phyloP scores from a whole-genome alignment of 2,329 filamentous ascomycete genomes.

The Alternaria sp. region DNA sequence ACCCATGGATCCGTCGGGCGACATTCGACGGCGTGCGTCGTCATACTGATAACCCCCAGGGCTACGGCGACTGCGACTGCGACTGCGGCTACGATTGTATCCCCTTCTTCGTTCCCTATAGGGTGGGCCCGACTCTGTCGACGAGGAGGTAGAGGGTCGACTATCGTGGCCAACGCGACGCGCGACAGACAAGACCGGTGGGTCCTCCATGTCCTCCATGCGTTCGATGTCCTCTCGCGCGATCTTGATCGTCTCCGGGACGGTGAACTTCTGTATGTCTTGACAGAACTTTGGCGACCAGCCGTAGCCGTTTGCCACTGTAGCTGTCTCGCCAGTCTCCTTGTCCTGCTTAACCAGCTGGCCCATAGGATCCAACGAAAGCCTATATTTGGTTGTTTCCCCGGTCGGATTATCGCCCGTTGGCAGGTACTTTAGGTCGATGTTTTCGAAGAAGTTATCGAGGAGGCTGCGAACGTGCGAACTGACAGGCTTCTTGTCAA shows the following conservation, averaged over 20 bases:
- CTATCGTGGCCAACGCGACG: conserved; percentile 15
- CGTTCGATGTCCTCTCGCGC: conserved; percentile 26
- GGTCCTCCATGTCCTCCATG: conserved; percentile 18
- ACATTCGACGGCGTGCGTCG: conserved; percentile 19
- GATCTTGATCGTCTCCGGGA: conserved; percentile 31
- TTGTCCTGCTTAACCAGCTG: conserved; percentile 70
- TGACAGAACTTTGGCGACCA: conserved; percentile 84
- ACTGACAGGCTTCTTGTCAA: conserved; percentile 70
- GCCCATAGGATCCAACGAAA: conserved; percentile 71
- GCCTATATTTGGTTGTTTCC: conserved; percentile 53
- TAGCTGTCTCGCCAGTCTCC: conserved; percentile 67
- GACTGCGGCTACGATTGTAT: conserved; percentile 19
- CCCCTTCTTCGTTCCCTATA: conserved; percentile 16
- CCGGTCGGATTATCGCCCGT: conserved; percentile 48
- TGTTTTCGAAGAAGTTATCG: conserved; percentile 69
- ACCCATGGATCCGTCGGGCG: conserved; percentile 16
- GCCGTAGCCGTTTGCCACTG: conserved; percentile 81
- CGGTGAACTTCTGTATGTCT: conserved; percentile 69
- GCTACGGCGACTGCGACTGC: conserved; percentile 16
- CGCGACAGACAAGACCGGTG: conserved; percentile 3
- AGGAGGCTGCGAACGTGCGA: conserved; percentile 74
- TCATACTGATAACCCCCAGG: conserved; percentile 22
- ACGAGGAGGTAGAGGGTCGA: conserved; percentile 17
- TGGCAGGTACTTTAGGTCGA: conserved; percentile 57
- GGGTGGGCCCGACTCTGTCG: conserved; percentile 18